Percentiles rank a stretch among this genome's conserved stretches.
Conservation (phyloP, 2,329 filamentous ascomycete species). For the Aspergillus tubingensis region DNA sequence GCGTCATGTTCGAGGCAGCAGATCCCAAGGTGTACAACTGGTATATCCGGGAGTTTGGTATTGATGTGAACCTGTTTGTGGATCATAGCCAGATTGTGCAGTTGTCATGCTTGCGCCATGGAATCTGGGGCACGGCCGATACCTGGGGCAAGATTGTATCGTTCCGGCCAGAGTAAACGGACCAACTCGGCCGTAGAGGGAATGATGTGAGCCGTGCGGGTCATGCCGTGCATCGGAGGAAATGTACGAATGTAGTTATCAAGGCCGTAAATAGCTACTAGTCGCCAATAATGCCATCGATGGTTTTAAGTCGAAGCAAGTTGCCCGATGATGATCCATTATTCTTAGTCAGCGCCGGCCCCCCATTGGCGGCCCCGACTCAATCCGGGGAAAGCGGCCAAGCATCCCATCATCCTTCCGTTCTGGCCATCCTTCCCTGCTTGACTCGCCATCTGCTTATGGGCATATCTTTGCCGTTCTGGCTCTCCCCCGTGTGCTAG, state of each 20-base stretch:
- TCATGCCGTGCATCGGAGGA: background rate
- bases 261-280: background rate
- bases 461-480: too few relatives aligned
- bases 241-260: background rate
- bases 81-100: constrained; percentile 62
- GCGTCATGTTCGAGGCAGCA: constrained; percentile 61
- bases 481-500: background rate
- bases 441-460: background rate
- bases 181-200: background rate
- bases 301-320: too few relatives aligned
- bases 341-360: background rate
- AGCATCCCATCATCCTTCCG: background rate
- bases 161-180: constrained; percentile 31
- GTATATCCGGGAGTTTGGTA: constrained; percentile 59
- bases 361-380: background rate
- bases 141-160: constrained; percentile 57
- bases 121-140: constrained; percentile 59
- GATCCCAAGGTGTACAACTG: constrained; percentile 59
- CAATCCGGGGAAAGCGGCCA: constrained; percentile 3
- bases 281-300: background rate
- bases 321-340: too few relatives aligned
- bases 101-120: constrained; percentile 52
- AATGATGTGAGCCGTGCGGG: background rate
- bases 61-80: constrained; percentile 60
- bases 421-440: background rate